Percentiles rank a stretch among this genome's conserved stretches.
phyloP scores from a whole-genome alignment of 768 basidiomycete species.

The Mycena galericulata region DNA sequence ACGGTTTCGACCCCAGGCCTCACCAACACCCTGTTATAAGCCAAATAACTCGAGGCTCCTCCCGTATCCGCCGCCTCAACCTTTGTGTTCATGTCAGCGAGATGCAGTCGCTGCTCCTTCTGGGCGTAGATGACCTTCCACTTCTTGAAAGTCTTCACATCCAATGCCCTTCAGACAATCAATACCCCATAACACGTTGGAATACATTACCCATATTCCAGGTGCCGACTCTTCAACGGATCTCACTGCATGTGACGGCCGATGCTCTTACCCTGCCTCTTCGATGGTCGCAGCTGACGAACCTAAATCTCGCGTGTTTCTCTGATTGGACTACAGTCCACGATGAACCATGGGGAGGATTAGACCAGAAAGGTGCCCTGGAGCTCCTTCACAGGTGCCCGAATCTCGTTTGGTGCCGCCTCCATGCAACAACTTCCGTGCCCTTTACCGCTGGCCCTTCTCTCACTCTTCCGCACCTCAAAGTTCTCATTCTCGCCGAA shows the following conservation, averaged over 20 bases:
- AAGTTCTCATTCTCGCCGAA: neutral
- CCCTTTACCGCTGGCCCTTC: neutral
- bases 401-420: neutral
- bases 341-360: neutral
- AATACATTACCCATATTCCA: neutral
- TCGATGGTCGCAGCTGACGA: conserved; percentile 10
- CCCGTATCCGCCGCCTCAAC: neutral
- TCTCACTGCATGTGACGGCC: neutral
- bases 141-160: neutral
- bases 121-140: neutral
- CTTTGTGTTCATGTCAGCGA: neutral
- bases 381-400: neutral
- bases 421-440: neutral
- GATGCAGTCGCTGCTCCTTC: neutral
- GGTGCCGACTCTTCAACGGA: neutral
- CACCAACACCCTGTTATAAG: neutral
- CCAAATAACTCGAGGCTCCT: neutral
- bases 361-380: neutral
- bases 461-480: neutral
- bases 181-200: neutral
- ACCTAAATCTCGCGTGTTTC: neutral
- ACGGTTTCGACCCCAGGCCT: too few species aligned
- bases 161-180: neutral
- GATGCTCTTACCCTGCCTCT: neutral
- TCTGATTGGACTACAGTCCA: neutral